A percentile compares a stretch with the other conserved stretches of the same genome.
phyloP scores from a whole-genome alignment of 371 early-diverging fungal species.

The Chytridium lagenaria region DNA sequence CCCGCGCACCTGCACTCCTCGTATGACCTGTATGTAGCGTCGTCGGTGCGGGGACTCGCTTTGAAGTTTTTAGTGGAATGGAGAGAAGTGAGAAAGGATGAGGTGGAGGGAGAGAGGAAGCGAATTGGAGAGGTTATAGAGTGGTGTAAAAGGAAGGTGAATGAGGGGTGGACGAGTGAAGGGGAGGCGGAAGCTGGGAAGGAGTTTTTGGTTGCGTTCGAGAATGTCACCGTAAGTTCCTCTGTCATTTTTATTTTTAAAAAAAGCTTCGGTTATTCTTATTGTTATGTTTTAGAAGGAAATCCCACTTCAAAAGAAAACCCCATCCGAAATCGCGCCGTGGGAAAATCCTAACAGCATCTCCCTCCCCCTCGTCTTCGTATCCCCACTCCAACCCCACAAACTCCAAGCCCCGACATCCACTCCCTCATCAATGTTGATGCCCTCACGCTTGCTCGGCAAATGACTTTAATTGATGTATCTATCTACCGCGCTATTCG shows the following conservation, averaged over 20 bases:
- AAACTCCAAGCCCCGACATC: neutral
- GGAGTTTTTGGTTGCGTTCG: too few species aligned
- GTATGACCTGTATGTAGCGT: neutral
- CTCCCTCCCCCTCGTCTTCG: neutral
- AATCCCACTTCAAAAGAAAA: neutral
- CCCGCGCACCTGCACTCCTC: neutral
- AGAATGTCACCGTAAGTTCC: too few species aligned
- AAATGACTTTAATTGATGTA: conserved; percentile 22
- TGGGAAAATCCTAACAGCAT: neutral
- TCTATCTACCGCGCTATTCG: conserved; percentile 21
- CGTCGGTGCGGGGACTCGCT: neutral
- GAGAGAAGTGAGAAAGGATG: neutral
- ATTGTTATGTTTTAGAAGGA: too few species aligned
- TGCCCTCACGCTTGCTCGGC: conserved; percentile 16
- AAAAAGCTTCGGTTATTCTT: too few species aligned
- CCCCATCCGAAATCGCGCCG: neutral
- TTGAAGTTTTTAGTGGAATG: neutral
- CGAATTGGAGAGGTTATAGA: too few species aligned
- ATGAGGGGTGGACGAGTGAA: too few species aligned
- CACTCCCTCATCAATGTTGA: neutral
- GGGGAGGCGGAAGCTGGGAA: too few species aligned
- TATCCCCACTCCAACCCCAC: conserved; percentile 3
- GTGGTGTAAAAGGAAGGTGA: too few species aligned
- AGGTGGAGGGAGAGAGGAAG: conserved; percentile 1
- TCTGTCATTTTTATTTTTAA: too few species aligned